Conservation (phyloP, 2,329 filamentous ascomycete species). For the Nemania abortiva region DNA sequence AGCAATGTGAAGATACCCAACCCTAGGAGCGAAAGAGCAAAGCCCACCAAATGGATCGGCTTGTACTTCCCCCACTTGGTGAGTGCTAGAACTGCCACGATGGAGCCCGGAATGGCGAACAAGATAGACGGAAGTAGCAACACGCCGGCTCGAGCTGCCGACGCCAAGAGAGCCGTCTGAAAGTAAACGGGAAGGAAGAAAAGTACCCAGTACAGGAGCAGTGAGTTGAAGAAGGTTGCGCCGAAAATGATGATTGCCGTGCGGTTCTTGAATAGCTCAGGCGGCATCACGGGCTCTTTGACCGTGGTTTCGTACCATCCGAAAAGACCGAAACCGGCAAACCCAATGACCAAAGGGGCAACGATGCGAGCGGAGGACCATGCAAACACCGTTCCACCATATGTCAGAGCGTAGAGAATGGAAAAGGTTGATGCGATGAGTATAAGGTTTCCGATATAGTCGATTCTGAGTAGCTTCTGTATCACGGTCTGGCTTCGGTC, state of each 20-base stretch:
- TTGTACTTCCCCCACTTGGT: conserved; percentile 48
- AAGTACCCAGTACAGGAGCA: conserved; percentile 52
- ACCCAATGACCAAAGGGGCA: conserved; percentile 31
- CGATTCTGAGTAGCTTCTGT: conserved; percentile 10
- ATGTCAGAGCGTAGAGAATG: conserved; percentile 36
- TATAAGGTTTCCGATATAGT: conserved; percentile 9
- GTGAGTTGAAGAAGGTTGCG: conserved; percentile 53
- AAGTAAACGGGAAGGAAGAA: conserved; percentile 60
- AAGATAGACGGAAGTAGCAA: not conserved
- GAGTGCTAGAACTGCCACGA: conserved; percentile 9
- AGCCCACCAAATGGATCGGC: not conserved
- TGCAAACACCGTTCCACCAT: conserved; percentile 22
- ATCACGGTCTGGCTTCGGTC: not conserved
- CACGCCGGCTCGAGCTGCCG: not conserved
- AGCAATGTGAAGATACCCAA: conserved; percentile 15
- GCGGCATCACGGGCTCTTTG: conserved; percentile 55
- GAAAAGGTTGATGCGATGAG: conserved; percentile 23
- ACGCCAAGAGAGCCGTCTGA: conserved; percentile 51
- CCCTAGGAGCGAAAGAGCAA: not conserved
- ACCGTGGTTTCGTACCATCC: conserved; percentile 6
- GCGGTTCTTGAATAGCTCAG: conserved; percentile 57
- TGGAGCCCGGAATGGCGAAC: not conserved
- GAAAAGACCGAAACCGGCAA: conserved; percentile 31
- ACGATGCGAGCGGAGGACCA: conserved; percentile 33
- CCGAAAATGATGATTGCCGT: conserved; percentile 51